Percentiles rank a stretch among this genome's conserved stretches.
Evolutionary conservation across 225 moss, liverwort and hornwort genomes (phyloP).

Genomic region (Climacium dendroides): DNA sequence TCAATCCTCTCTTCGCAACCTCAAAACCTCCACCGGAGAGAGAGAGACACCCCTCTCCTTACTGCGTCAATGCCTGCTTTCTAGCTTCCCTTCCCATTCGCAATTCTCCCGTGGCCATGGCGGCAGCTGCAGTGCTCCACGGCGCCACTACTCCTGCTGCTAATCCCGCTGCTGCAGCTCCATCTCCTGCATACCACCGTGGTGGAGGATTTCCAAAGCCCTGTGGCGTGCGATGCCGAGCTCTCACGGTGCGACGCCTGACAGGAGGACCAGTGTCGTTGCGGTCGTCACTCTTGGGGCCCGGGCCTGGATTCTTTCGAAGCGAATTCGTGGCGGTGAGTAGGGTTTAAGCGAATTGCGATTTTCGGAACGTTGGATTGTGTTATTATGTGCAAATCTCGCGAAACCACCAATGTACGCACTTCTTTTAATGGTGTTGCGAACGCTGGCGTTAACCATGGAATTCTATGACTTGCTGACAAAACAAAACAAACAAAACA

Average conservation of each 20-base stretch:
- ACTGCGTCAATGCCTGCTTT: background rate
- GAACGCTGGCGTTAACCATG: background rate
- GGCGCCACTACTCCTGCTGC: background rate
- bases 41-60: background rate
- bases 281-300: constrained; percentile 1
- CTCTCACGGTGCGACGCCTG: background rate
- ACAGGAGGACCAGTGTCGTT: background rate
- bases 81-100: background rate
- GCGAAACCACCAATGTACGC: background rate
- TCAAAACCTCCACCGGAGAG: background rate
- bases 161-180: background rate
- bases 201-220: background rate
- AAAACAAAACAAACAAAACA: background rate
- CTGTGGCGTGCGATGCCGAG: constrained; percentile 5
- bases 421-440: background rate
- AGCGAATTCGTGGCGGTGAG: constrained; percentile 30
- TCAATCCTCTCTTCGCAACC: background rate
- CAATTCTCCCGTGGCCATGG: background rate
- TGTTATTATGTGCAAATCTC: background rate
- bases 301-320: background rate
- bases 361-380: background rate
- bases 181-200: background rate
- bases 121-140: constrained; percentile 6
- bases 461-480: background rate
- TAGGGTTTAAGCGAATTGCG: background rate